Evolutionary conservation across 345 rosid species (phyloP), one percentile per base, ranked within the genome.

Genomic region (Gossypium australe): DNA sequence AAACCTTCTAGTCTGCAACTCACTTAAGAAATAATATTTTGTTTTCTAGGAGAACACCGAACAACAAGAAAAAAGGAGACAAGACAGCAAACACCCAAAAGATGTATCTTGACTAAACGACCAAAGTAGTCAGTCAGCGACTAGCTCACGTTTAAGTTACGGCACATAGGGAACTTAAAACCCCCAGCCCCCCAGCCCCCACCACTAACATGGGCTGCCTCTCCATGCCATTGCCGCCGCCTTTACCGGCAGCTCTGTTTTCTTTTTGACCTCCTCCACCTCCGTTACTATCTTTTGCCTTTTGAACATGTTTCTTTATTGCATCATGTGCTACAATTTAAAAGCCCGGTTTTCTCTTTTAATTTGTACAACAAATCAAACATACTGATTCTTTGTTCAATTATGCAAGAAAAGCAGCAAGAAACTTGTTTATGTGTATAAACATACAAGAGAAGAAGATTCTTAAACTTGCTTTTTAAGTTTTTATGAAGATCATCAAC

Each of bases 81-180:
- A 51, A 27, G 58, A 51, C 20, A 16, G 41, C 72, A 9, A n/a
- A 67, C 8, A 27, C 41, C 12, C 13, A 49, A 24, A 51, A 44
- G 2, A 14, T 34, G 41, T 5, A 34, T 34, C 6, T 71, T 72
- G 75, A 38, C 52, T 2, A 41, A 43, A 27, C 11, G 8, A 51
- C 1, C 53, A 38, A 9, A 9, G 66, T 9, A 44, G 77, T 20
- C 17, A 69, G 55, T 43, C 17, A 63, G 55, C 6, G 75, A 73
- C 77, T 68, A 45, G 47, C 11, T 0, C 49, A 55, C 44, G 56
- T 34, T 73, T 53, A 11, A 20, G 8, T 53, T 80, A 66, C 77
- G 76, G 79, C 76, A 72, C 74, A 73, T 62, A 67, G 75, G 83
- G 59, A 69, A 71, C 57, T 71, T 20, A 25, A n/a, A 16, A 29